Conservation (phyloP, 495 filamentous ascomycete genomes). For the Delitschia confertaspora region DNA sequence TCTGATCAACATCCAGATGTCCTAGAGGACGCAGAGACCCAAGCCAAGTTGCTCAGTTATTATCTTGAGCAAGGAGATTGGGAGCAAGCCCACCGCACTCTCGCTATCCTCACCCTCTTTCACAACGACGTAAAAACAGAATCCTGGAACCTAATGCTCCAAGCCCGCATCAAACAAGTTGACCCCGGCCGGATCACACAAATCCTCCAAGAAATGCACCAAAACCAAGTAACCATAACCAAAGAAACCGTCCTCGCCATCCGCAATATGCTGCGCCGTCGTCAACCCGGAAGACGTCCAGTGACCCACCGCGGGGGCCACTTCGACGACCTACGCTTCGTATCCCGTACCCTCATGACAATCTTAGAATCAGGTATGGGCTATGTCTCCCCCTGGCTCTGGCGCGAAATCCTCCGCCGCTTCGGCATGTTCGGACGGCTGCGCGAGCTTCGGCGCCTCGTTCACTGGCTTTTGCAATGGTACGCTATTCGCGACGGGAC, state of each 20-base stretch:
- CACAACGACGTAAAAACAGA: conserved; percentile 18
- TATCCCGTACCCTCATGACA: conserved; percentile 32
- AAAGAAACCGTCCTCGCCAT: conserved; percentile 5
- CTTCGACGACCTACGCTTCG: conserved; percentile 28
- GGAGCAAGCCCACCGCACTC: conserved; percentile 45
- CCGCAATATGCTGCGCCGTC: conserved; percentile 5
- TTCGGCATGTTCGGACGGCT: conserved; percentile 29
- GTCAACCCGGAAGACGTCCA: conserved; percentile 11
- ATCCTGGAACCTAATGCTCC: conserved; percentile 38
- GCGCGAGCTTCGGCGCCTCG: conserved; percentile 31
- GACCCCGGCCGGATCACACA: conserved; percentile 12
- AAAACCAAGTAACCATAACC: conserved; percentile 3
- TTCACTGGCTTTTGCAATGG: conserved; percentile 14
- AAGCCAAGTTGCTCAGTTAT: conserved; percentile 46
- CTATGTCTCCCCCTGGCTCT: conserved; percentile 33
- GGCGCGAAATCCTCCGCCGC: conserved; percentile 41
- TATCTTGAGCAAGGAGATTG: conserved; percentile 45
- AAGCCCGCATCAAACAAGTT: conserved; percentile 28
- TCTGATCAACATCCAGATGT: conserved; percentile 70
- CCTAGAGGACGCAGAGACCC: conserved; percentile 53
- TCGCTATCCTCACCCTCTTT: conserved; percentile 40
- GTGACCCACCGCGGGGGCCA: conserved; percentile 7
- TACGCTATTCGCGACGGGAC: conserved; percentile 12
- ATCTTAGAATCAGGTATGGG: conserved; percentile 32
- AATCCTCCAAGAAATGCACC: conserved; percentile 18